These are phyloP conservation scores for Clavispora vitiphila DNA, from an alignment of 805 yeast species.

Conservation along the genomic window DNA sequence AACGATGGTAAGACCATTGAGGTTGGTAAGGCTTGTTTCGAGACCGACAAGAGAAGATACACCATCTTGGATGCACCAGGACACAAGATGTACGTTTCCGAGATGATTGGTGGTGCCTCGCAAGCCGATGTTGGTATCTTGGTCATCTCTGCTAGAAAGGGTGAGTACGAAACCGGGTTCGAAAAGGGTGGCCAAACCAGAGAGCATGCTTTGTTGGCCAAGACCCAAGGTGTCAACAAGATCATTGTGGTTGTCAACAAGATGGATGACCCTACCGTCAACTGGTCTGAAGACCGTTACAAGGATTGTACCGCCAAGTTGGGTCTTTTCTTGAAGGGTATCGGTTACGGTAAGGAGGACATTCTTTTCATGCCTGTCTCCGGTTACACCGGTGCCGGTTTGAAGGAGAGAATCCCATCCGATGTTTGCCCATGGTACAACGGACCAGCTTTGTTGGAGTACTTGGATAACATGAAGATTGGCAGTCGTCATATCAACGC, in stretches of 20 bases:
- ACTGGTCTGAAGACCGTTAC: conserved; percentile 94
- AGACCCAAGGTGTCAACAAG: conserved; percentile 96
- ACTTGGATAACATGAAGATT: conserved; percentile 74
- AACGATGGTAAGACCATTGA: conserved; percentile 98
- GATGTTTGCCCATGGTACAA: conserved; percentile 85
- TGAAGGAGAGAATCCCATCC: conserved; percentile 75
- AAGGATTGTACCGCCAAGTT: conserved; percentile 90
- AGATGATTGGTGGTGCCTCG: conserved; percentile 99
- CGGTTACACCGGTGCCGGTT: conserved; percentile 95
- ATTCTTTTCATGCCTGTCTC: conserved; percentile 94
- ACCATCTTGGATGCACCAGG: conserved; percentile 99
- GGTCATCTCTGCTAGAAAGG: conserved; percentile 97
- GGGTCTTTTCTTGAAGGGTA: conserved; percentile 70
- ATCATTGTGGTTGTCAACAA: conserved; percentile 92
- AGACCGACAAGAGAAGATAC: conserved; percentile 96
- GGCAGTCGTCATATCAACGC: conserved; percentile 85
- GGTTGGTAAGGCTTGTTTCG: conserved; percentile 96
- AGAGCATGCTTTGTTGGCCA: conserved; percentile 95
- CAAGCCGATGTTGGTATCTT: conserved; percentile 98
- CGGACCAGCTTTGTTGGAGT: conserved; percentile 91
- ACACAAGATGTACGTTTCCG: conserved; percentile 97
- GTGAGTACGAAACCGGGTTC: conserved; percentile 98
- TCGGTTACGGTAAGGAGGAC: conserved; percentile 86
- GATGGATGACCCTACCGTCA: conserved; percentile 98
- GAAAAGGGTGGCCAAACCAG: conserved; percentile 99